phyloP scores from a whole-genome alignment of 768 basidiomycete genomes.

The Lentinus tigrinus region DNA sequence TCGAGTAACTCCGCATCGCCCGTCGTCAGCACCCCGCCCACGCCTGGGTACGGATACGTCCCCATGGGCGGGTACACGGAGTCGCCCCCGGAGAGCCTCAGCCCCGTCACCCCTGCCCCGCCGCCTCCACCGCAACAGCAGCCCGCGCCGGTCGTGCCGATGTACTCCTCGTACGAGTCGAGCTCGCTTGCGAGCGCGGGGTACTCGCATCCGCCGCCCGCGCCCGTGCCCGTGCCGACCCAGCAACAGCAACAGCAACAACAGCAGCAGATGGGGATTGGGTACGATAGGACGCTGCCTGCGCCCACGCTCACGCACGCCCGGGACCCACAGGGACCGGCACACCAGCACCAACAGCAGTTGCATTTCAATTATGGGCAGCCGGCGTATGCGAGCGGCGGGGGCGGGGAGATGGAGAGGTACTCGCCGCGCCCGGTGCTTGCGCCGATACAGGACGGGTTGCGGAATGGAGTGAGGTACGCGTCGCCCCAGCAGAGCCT shows the following conservation, averaged over 20 bases:
- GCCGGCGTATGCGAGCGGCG: background rate
- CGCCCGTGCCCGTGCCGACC: background rate
- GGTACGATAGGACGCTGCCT: slow-evolving; percentile 10
- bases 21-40: slow-evolving; percentile 12
- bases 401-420: background rate
- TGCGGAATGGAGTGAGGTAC: background rate
- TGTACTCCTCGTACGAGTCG: slow-evolving; percentile 14
- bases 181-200: slow-evolving; percentile 16
- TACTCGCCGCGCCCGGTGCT: slow-evolving; percentile 19
- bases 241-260: background rate
- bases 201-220: slow-evolving; percentile 10
- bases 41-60: slow-evolving; percentile 8
- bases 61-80: slow-evolving; percentile 2
- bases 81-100: slow-evolving; percentile 5
- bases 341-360: background rate
- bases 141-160: background rate
- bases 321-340: background rate
- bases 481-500: slow-evolving; percentile 1
- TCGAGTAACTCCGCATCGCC: slow-evolving; percentile 8
- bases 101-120: slow-evolving; percentile 1
- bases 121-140: background rate
- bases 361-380: slow-evolving; percentile 5
- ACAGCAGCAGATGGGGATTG: background rate
- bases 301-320: slow-evolving; percentile 1
- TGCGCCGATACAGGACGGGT: slow-evolving; percentile 23